Evolutionary conservation across 441 rosid species (phyloP).

Genomic region (Adansonia madagascariensis): DNA sequence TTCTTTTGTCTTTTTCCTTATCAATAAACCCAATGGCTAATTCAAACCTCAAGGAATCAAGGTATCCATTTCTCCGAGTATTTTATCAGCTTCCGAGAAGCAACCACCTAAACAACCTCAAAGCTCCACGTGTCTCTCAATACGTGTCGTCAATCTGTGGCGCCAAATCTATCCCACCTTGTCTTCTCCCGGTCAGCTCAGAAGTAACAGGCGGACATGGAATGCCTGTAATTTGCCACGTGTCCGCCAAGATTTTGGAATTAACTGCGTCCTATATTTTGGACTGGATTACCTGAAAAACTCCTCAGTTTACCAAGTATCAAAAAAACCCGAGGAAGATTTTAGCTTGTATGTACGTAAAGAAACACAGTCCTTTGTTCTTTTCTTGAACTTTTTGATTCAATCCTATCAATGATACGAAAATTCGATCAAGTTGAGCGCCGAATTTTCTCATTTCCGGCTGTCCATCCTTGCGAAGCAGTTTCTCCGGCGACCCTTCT

Average conservation of each 20-base stretch:
- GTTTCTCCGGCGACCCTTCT: slow-evolving; percentile 58
- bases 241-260: slow-evolving; percentile 26
- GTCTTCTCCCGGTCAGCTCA: slow-evolving; percentile 27
- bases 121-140: slow-evolving; percentile 33
- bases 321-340: neutral
- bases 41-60: neutral
- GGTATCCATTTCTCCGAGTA: neutral
- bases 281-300: slow-evolving; percentile 11
- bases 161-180: slow-evolving; percentile 26
- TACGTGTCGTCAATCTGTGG: slow-evolving; percentile 28
- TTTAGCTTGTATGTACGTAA: neutral
- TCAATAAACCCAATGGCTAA: neutral
- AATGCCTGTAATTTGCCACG: slow-evolving; percentile 39
- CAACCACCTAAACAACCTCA: slow-evolving; percentile 7
- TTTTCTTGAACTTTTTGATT: neutral
- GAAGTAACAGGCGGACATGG: neutral
- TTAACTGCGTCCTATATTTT: slow-evolving; percentile 7
- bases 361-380: slow-evolving; percentile 12
- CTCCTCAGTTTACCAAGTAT: neutral
- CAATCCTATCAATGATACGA: slow-evolving; percentile 41
- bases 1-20: too few relatives aligned
- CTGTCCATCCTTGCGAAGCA: slow-evolving; percentile 69
- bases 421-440: slow-evolving; percentile 42
- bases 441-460: slow-evolving; percentile 67
- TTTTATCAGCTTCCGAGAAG: slow-evolving; percentile 37